Base-by-base conservation (phyloP, 108 stramenopile species). In the Cyclostephanos invisitatus region DNA sequence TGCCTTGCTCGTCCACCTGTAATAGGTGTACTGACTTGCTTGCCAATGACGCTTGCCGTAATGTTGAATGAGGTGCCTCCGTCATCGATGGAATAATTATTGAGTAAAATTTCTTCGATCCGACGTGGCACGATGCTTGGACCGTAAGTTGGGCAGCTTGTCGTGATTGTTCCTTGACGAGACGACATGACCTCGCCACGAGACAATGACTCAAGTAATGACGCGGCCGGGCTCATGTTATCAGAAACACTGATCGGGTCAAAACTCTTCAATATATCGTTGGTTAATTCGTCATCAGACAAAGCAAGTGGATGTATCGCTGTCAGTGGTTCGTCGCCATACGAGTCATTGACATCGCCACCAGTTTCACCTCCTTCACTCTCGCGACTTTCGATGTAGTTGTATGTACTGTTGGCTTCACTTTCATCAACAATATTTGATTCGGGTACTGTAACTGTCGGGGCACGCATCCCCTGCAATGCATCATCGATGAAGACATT, bases 121-220 rank as follows among this genome's bases (percentile, higher is more conserved):
- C 50, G 50, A 24, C 70, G 70, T 29, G 70, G 77, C n/a, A 78
- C 77, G 36, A 72, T 35, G 28, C 70, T 72, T 11, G 77, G 77
- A 3, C 77, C 77, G 48, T 64, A 78, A 22, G 77, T 72, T 62
- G 77, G 77, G 27, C 77, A 78, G 49, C 27, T 42, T 21, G 48
- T 71, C 62, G 72, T 63, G 22, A 49, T 49, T 4, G 35, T 27
- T 54, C 67, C 71, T 51, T 47, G 28, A 11, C 49, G 32, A 54
- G 64, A 67, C n/a, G 49, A 14, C 7, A 48, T 1, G 49, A 58
- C 36, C 18, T 50, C 53, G 36, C 58, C 62, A 2, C 27, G 35
- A 29, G 62, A 59, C 22, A 70, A 27, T 24, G 47, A 62, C 59
- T 70, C 58, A 0, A 61, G 49, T 67, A 67, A 53, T 32, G 51